Evolutionary conservation across 2,329 filamentous ascomycete genomes (phyloP).

Genomic region (Trichoderma hamatum): DNA sequence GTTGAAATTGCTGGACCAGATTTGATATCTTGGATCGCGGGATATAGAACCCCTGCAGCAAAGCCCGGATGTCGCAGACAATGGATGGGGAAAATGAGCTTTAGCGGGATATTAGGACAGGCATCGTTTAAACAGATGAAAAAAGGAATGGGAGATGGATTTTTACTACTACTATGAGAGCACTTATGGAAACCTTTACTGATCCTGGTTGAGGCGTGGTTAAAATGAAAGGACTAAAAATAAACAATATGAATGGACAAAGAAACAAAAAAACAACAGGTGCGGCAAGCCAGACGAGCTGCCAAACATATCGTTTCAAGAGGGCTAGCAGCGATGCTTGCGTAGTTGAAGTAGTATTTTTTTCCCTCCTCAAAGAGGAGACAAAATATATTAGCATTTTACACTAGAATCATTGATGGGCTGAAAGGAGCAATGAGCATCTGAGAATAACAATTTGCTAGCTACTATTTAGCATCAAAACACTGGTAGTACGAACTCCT

Average conservation of each 20-base stretch:
- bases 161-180: constrained; percentile 21
- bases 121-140: constrained; percentile 27
- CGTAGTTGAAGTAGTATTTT: not conserved
- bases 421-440: not conserved
- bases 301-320: not conserved
- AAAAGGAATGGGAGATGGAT: constrained; percentile 26
- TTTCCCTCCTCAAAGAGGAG: not conserved
- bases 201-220: constrained; percentile 15
- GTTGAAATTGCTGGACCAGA: constrained; percentile 25
- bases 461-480: not conserved
- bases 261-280: constrained; percentile 7
- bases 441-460: not conserved
- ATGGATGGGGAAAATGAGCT: constrained; percentile 26
- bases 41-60: constrained; percentile 29
- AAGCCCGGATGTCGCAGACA: constrained; percentile 24
- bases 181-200: constrained; percentile 8
- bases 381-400: not conserved
- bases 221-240: constrained; percentile 11
- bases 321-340: not conserved
- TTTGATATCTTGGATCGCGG: constrained; percentile 27
- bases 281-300: not conserved
- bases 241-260: constrained; percentile 9
- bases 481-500: not conserved
- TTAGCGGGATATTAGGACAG: constrained; percentile 25
- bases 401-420: not conserved